These are phyloP conservation scores for Boletus speciosus DNA, from an alignment of 768 basidiomycete genomes.

Conservation along the genomic window DNA sequence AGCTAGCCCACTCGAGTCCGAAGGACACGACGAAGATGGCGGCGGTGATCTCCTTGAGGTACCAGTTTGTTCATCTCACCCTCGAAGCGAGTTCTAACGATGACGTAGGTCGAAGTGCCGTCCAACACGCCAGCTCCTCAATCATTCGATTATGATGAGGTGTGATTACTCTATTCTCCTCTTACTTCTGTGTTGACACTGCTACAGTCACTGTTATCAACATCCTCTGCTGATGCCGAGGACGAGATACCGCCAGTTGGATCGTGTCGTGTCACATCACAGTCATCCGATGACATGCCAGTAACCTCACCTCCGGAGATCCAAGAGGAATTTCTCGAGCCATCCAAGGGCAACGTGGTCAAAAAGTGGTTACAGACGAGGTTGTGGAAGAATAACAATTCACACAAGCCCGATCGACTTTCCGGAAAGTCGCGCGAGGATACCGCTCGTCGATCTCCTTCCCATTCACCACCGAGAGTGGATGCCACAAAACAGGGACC, in stretches of 20 bases:
- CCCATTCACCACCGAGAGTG: neutral
- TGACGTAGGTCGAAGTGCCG: neutral
- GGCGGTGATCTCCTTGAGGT: neutral
- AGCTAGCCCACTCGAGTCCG: no score
- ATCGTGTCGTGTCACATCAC: neutral
- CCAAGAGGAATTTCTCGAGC: neutral
- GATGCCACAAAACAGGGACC: neutral
- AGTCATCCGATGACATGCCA: neutral
- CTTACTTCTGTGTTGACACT: neutral
- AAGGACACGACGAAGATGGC: neutral
- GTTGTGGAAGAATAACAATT: neutral
- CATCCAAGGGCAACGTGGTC: neutral
- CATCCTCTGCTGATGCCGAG: neutral
- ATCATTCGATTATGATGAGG: neutral
- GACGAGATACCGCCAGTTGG: neutral
- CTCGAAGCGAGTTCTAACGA: neutral
- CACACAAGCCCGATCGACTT: neutral
- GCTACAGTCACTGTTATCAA: neutral
- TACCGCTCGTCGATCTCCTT: neutral
- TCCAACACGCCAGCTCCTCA: neutral
- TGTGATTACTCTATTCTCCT: neutral
- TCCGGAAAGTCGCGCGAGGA: no score
- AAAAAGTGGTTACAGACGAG: neutral
- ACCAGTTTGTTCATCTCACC: neutral
- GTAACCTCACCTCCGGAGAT: neutral